Percentiles rank a stretch among this genome's conserved stretches.
Conservation (phyloP, 352 stramenopile genomes). For the Phytopythium helicoides region DNA sequence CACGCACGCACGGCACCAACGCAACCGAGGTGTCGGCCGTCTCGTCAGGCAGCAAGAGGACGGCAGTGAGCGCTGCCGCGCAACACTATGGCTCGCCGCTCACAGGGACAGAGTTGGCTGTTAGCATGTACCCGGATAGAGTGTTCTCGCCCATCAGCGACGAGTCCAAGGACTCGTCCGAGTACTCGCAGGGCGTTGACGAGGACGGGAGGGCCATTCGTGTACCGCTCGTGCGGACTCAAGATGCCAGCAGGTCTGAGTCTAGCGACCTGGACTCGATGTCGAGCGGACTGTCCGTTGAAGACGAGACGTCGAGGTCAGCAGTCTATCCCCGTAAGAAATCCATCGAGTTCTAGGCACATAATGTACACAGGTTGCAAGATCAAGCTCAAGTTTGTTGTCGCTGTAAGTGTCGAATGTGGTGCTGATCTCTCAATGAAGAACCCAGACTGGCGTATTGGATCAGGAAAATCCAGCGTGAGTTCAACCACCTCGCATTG, state of each 20-base stretch:
- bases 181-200: constrained; percentile 32
- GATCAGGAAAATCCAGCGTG: no score
- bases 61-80: no score
- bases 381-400: not conserved
- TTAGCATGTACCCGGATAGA: constrained; percentile 18
- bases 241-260: constrained; percentile 9
- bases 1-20: constrained; percentile 16
- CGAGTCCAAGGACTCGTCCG: constrained; percentile 18
- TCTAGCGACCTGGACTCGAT: constrained; percentile 38
- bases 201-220: constrained; percentile 4
- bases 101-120: constrained; percentile 39
- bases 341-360: constrained; percentile 43
- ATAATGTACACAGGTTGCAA: not conserved
- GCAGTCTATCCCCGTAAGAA: constrained; percentile 34
- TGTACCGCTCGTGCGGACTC: constrained; percentile 1
- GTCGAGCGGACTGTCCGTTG: constrained; percentile 32
- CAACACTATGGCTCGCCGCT: constrained; percentile 13
- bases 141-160: constrained; percentile 42
- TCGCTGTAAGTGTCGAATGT: no score
- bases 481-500: no score
- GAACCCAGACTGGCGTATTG: no score
- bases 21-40: constrained; percentile 45
- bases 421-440: no score
- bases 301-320: constrained; percentile 11
- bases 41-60: no score